These are phyloP conservation scores for Phascolomyces articulosus DNA, from an alignment of 371 early-diverging fungal species.

Conservation along the genomic window DNA sequence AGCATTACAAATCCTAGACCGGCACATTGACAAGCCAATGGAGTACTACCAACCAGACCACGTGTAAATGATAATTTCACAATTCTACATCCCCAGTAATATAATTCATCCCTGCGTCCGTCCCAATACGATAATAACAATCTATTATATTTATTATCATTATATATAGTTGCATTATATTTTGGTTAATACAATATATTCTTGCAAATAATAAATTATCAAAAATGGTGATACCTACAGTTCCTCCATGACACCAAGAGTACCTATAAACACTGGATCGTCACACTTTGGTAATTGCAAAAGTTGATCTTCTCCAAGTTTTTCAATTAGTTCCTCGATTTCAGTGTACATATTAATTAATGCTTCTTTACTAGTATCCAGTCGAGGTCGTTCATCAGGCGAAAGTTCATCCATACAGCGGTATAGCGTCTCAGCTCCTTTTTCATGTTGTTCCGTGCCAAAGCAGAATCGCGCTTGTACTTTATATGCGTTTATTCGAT, in stretches of 20 bases:
- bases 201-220: too few species aligned
- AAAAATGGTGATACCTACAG: slow-evolving; percentile 19
- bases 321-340: slow-evolving; percentile 16
- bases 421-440: slow-evolving; percentile 23
- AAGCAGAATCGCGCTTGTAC: slow-evolving; percentile 41
- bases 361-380: slow-evolving; percentile 14
- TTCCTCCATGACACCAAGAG: slow-evolving; percentile 42
- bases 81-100: slow-evolving; percentile 34
- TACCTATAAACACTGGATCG: slow-evolving; percentile 20
- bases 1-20: slow-evolving; percentile 29
- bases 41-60: slow-evolving; percentile 28
- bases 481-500: slow-evolving; percentile 37
- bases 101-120: slow-evolving; percentile 36
- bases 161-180: too few species aligned
- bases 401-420: slow-evolving; percentile 36
- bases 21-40: slow-evolving; percentile 32
- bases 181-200: too few species aligned
- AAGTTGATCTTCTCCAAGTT: slow-evolving; percentile 22
- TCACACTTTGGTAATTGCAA: slow-evolving; percentile 25
- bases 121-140: slow-evolving; percentile 42
- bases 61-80: slow-evolving; percentile 30
- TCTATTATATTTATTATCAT: slow-evolving; percentile 16
- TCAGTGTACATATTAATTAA: slow-evolving; percentile 19
- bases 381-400: slow-evolving; percentile 20
- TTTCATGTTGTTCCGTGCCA: slow-evolving; percentile 35